Evolutionary conservation across 1,284 basidiomycete species (phyloP).

Genomic region (Vanrija sp.): DNA sequence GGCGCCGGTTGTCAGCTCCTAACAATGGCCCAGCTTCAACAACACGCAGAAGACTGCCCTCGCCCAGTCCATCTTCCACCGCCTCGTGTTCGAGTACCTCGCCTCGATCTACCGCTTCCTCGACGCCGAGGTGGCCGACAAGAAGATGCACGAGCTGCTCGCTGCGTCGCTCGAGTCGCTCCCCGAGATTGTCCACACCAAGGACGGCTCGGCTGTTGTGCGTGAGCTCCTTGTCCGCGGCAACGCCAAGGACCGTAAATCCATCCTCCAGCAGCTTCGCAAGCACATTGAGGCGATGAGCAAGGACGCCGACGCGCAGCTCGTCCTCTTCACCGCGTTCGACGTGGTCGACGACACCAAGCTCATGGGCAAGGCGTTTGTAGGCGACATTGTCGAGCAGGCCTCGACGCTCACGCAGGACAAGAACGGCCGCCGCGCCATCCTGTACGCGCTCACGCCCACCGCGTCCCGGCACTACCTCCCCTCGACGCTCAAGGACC

Average conservation of each 20-base stretch:
- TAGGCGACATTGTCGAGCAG: slow-evolving; percentile 54
- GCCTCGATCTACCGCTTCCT: slow-evolving; percentile 45
- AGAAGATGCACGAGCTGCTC: slow-evolving; percentile 49
- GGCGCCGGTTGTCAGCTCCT: background rate
- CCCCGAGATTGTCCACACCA: slow-evolving; percentile 87
- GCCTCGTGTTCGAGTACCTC: slow-evolving; percentile 54
- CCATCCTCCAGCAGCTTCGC: slow-evolving; percentile 76
- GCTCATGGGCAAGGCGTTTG: slow-evolving; percentile 70
- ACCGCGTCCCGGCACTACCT: slow-evolving; percentile 75
- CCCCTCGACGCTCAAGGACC: slow-evolving; percentile 63
- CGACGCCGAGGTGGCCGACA: slow-evolving; percentile 37
- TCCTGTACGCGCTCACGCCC: slow-evolving; percentile 75
- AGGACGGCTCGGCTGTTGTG: slow-evolving; percentile 78
- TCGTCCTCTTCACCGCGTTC: slow-evolving; percentile 79
- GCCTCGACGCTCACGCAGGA: slow-evolving; percentile 54
- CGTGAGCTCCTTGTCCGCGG: slow-evolving; percentile 75
- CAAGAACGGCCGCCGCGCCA: slow-evolving; percentile 61
- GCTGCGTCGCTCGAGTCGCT: slow-evolving; percentile 66
- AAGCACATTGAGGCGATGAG: slow-evolving; percentile 81
- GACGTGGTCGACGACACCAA: slow-evolving; percentile 88
- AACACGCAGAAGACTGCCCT: slow-evolving; percentile 82
- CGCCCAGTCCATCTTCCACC: slow-evolving; percentile 77
- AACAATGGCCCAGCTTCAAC: slow-evolving; percentile 61
- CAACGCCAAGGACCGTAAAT: slow-evolving; percentile 82
- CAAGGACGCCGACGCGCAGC: slow-evolving; percentile 76